Evolutionary conservation across 139 green algal species (phyloP), one percentile per base, ranked within the genome.

Genomic region (Gonium pectorale): DNA sequence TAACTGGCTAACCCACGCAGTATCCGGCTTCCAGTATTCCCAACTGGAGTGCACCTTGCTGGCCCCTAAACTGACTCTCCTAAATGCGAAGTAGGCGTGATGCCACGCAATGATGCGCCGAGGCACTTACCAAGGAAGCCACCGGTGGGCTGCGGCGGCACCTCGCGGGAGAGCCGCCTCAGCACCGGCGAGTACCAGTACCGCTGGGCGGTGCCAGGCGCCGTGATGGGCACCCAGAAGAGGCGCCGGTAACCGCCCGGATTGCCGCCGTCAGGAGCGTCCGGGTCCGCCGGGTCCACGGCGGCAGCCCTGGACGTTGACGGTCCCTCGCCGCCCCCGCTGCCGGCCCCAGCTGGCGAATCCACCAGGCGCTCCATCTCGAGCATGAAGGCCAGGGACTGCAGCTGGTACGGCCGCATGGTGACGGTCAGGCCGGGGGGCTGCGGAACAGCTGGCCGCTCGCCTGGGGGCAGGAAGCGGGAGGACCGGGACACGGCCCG

Each of bases 371-470:
- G 7, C 88, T 94, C 93, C 51, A 37, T 56, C n/a, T 93, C 87
- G 38, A 92, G 78, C 94, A 97, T 95, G 85, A 95, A 95, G 19
- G 85, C 52, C 35, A 97, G 88, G 1, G 86, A 90, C 90, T 97
- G 94, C 44, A 92, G 86, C 90, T 96, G 94, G 86, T 97, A 96
- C 21, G 89, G 83, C 40, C 86, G 89, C 80, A 95, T 74, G 31
- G 35, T 44, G 17, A 95, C 88, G 0, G 81, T 91, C 19, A 95
- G 88, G 0, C 93, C 93, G 0, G 44, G n/a, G 0, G 93, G 93
- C 89, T 95, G 93, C 66, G 15, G 2, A 13, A 70, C 89, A 0
- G 81, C 79, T 13, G 80, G 38, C 26, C 88, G 86, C 81, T 94
- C 91, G 2, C 72, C 80, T 81, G 68, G 56, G 37, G 27, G 3